Conservation (phyloP, 768 basidiomycete genomes). For the Serendipita sp. region DNA sequence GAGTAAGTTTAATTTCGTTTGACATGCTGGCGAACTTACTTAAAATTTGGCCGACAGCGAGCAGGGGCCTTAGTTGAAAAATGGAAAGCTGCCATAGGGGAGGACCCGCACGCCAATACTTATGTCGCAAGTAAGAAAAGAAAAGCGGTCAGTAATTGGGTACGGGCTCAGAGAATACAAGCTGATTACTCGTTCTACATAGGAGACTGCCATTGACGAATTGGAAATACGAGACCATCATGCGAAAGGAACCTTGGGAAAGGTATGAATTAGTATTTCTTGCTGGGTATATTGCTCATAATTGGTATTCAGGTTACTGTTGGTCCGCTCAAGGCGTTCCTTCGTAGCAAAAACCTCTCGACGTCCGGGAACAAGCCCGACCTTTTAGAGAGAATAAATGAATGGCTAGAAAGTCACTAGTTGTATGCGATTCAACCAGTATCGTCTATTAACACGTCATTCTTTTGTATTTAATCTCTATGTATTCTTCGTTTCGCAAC, state of each 20-base stretch:
- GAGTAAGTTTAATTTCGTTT: too few species aligned
- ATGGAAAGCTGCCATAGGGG: slow-evolving; percentile 50
- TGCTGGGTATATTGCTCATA: slow-evolving; percentile 10
- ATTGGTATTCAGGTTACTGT: slow-evolving; percentile 41
- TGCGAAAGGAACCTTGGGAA: slow-evolving; percentile 41
- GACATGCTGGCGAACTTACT: not conserved
- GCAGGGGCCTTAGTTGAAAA: slow-evolving; percentile 49
- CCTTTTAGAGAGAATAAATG: slow-evolving; percentile 45
- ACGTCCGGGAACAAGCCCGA: slow-evolving; percentile 61
- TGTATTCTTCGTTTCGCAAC: not conserved
- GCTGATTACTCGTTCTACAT: slow-evolving; percentile 5
- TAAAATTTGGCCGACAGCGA: slow-evolving; percentile 30
- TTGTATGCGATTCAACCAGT: not conserved
- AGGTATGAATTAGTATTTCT: slow-evolving; percentile 31
- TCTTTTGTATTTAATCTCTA: not conserved
- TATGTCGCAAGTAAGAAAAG: slow-evolving; percentile 33
- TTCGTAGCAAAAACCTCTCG: slow-evolving; percentile 46
- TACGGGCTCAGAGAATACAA: not conserved
- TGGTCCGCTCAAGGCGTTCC: slow-evolving; percentile 68
- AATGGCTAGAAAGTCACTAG: slow-evolving; percentile 37
- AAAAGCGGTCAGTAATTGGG: slow-evolving; percentile 40
- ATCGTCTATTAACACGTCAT: not conserved
- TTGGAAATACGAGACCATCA: slow-evolving; percentile 57
- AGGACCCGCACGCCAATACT: slow-evolving; percentile 48
- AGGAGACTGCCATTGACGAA: slow-evolving; percentile 55